Conservation (phyloP, 805 yeast species). For the Yarrowia keelungensis region DNA sequence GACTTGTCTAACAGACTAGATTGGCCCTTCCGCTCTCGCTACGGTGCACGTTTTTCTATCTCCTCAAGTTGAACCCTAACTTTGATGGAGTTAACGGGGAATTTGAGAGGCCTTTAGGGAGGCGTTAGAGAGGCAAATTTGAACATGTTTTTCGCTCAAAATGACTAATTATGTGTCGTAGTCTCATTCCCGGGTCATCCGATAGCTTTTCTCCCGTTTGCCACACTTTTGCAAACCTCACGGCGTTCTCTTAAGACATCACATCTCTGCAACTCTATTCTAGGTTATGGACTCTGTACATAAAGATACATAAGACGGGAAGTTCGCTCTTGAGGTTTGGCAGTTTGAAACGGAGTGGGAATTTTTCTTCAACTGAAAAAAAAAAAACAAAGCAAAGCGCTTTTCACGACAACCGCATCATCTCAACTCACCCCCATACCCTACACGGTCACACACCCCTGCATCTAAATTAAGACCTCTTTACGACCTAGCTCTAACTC, state of each 20-base stretch:
- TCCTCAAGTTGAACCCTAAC: slow-evolving; percentile 18
- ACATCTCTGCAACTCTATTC: neutral
- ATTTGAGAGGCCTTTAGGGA: neutral
- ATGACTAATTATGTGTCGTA: neutral
- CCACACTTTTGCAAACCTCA: neutral
- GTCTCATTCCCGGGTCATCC: neutral
- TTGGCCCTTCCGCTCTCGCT: slow-evolving; percentile 13
- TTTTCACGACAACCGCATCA: neutral
- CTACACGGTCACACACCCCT: neutral
- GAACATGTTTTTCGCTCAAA: neutral
- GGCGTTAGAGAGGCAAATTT: neutral
- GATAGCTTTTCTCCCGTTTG: neutral
- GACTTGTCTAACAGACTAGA: neutral
- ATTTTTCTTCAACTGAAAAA: neutral
- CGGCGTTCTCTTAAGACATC: neutral
- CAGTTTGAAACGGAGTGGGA: slow-evolving; percentile 11
- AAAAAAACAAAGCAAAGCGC: no score
- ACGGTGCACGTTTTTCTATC: slow-evolving; percentile 31
- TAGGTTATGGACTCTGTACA: slow-evolving; percentile 8
- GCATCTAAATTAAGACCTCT: neutral
- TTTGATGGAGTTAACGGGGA: slow-evolving; percentile 2
- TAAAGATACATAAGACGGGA: slow-evolving; percentile 26
- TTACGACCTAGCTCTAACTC: neutral
- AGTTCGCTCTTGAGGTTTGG: slow-evolving; percentile 21
- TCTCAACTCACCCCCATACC: neutral